phyloP scores from a whole-genome alignment of 768 basidiomycete species.

The Royoungia palumana region DNA sequence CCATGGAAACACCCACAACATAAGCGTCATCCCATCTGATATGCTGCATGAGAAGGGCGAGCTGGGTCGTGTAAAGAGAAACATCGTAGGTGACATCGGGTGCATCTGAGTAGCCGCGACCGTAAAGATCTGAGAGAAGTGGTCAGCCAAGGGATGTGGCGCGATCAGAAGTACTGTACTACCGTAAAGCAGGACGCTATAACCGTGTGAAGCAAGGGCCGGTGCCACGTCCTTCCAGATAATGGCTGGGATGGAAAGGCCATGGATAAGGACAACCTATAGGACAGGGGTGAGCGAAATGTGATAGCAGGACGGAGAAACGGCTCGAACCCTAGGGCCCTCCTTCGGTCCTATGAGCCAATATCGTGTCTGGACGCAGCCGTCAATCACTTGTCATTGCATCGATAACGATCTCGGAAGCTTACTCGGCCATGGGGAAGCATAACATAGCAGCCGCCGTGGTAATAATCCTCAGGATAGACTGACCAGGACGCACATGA shows the following conservation, averaged over 20 bases:
- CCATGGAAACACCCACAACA: conserved; percentile 77
- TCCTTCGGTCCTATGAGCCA: conserved; percentile 73
- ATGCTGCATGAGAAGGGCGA: conserved; percentile 81
- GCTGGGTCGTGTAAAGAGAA: conserved; percentile 65
- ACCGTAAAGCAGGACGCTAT: conserved; percentile 78
- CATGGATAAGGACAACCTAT: conserved; percentile 75
- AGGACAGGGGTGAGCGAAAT: conserved; percentile 2
- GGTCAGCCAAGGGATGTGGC: conserved; percentile 1
- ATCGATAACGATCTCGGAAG: conserved; percentile 2
- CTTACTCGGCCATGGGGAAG: conserved; percentile 65
- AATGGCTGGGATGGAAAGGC: conserved; percentile 71
- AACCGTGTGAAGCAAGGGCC: conserved; percentile 55
- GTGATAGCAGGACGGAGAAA: background rate
- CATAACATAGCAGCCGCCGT: conserved; percentile 55
- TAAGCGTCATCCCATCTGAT: conserved; percentile 65
- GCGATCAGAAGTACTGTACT: conserved; percentile 11
- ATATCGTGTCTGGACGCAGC: conserved; percentile 54
- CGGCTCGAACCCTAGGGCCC: conserved; percentile 54
- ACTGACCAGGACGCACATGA: conserved; percentile 60
- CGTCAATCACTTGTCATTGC: background rate
- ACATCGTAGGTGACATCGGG: conserved; percentile 67
- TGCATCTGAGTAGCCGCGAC: conserved; percentile 80
- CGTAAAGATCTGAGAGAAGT: conserved; percentile 62
- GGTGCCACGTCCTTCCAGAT: conserved; percentile 78
- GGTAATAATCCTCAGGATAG: conserved; percentile 69